phyloP scores from a whole-genome alignment of 441 rosid species.

The Eruca vesicaria region DNA sequence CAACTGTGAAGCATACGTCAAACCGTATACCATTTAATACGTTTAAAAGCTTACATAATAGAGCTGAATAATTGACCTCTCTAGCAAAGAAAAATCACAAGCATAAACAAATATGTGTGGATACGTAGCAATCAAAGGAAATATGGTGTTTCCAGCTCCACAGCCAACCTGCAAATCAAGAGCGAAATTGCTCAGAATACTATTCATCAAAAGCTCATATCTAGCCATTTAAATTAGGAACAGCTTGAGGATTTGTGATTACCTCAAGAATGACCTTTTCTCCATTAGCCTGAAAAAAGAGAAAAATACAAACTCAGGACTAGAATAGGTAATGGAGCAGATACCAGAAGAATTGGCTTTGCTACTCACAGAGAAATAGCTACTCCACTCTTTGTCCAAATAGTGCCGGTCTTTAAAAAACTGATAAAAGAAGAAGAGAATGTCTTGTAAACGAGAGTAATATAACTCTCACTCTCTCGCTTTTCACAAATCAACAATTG shows the following conservation, averaged over 20 bases:
- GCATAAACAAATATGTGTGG: conserved; percentile 81
- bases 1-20: not conserved
- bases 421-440: conserved; percentile 36
- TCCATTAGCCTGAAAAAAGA: conserved; percentile 49
- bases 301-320: conserved; percentile 1
- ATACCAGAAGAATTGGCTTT: not conserved
- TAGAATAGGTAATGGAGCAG: conserved; percentile 12
- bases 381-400: conserved; percentile 94
- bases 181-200: not conserved
- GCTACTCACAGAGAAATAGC: conserved; percentile 70
- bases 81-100: conserved; percentile 52
- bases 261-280: conserved; percentile 72
- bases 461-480: not conserved
- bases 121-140: conserved; percentile 75
- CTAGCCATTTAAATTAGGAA: not conserved
- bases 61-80: conserved; percentile 4
- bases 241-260: conserved; percentile 23
- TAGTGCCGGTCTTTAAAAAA: conserved; percentile 97
- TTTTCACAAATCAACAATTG: not conserved
- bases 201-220: not conserved
- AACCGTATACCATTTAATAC: not conserved
- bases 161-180: conserved; percentile 71
- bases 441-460: not conserved
- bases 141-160: conserved; percentile 92
- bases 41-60: too few species aligned